Evolutionary conservation across 192 early-diverging fungal genomes (phyloP), one percentile per base, ranked within the genome.

Genomic region (Rhizophagus prolifer): DNA sequence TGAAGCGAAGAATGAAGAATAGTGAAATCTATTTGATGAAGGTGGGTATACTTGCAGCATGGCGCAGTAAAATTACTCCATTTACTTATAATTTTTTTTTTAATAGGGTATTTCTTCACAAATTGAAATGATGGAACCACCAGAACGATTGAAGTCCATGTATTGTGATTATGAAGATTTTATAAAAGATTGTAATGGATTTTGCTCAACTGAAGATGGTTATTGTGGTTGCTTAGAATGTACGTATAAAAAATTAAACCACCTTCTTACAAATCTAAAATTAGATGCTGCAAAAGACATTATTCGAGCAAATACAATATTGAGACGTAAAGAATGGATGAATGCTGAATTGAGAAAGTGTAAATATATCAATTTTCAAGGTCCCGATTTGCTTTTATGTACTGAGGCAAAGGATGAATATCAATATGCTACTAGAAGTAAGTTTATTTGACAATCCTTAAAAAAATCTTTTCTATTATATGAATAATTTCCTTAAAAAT

Each of bases 161-260:
- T 76, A 76, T 68, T n/a, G 64, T 58, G 75, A 67, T 54, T 76
- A 76, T 76, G 75, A 76, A 36, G 75, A 76, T 58, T 76, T 76
- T 13, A 76, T 76, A 30, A 76, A 76, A 36, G 65, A 76, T 76
- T 76, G 65, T 30, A 68, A 76, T 36, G 75, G 75, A 9, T 76
- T 76, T 68, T 76, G 75, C 47, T 46, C 59, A 31, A 76, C 75
- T 25, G 75, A 76, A 23, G 75, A 76, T 38, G 75, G 75, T 47
- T 76, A 68, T 38, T 76, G 75, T 36, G 75, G 75, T 38, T 76
- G 75, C 44, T 68, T 76, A 28, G 75, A 76, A 67, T 76, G 75
- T 76, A 34, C 7, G 75, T 76, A 41, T 58, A n/a, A n/a, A n/a
- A n/a, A n/a, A n/a, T n/a, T n/a, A n/a, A n/a, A n/a, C n/a, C n/a